A percentile compares a stretch with the other conserved stretches of the same genome.
Evolutionary conservation across 2,329 filamentous ascomycete genomes (phyloP).

Genomic region (Ophiostoma ulmi): DNA sequence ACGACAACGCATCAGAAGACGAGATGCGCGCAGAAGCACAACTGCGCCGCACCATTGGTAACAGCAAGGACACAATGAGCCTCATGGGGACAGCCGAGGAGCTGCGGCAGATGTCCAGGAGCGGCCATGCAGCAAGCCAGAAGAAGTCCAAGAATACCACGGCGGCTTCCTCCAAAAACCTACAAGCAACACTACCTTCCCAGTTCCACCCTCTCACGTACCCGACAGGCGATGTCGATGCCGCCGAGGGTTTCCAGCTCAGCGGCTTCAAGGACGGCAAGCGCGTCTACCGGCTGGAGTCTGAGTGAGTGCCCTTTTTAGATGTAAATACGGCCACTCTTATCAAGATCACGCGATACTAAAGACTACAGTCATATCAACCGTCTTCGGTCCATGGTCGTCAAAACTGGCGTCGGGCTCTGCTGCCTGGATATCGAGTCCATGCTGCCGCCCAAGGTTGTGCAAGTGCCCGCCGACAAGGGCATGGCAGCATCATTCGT

Average conservation of each 20-base stretch:
- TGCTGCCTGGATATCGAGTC: slow-evolving; percentile 22
- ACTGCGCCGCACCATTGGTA: not conserved
- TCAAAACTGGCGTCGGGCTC: slow-evolving; percentile 24
- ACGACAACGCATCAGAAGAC: not conserved
- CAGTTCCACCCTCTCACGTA: slow-evolving; percentile 16
- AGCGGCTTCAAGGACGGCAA: slow-evolving; percentile 19
- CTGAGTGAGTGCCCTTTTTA: not conserved
- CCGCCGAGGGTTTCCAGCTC: slow-evolving; percentile 6
- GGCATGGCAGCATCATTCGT: not conserved
- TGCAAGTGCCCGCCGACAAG: not conserved
- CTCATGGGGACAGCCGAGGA: slow-evolving; percentile 22
- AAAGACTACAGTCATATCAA: not conserved
- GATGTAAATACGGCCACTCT: no score
- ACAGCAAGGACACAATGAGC: not conserved
- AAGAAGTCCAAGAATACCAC: not conserved
- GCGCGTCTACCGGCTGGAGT: slow-evolving; percentile 24
- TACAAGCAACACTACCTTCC: not conserved
- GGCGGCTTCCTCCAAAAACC: not conserved
- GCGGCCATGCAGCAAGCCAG: not conserved
- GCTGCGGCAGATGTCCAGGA: slow-evolving; percentile 13
- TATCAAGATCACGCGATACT: not conserved
- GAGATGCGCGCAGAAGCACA: not conserved
- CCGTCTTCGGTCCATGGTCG: not conserved
- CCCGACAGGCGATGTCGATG: slow-evolving; percentile 14
- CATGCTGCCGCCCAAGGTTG: slow-evolving; percentile 21